Percentiles rank a stretch among this genome's conserved stretches.
Evolutionary conservation across 2,329 filamentous ascomycete genomes (phyloP).

Genomic region (Fusarium sp.): DNA sequence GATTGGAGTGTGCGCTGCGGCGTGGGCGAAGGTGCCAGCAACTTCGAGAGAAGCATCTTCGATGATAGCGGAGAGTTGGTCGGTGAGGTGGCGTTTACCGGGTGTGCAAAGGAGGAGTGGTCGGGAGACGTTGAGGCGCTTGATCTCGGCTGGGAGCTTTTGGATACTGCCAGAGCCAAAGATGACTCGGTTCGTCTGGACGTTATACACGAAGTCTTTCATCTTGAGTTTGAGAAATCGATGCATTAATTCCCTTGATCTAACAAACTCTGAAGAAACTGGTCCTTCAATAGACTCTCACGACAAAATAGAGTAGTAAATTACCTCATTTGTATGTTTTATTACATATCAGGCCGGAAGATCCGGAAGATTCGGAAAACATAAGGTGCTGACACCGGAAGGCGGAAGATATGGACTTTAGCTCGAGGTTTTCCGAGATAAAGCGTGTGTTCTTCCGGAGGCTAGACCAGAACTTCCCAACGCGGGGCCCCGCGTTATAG

Average conservation of each 20-base stretch:
- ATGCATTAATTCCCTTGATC: no score
- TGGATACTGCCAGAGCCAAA: neutral
- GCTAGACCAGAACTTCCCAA: rapidly evolving
- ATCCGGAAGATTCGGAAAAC: neutral
- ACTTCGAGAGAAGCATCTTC: neutral
- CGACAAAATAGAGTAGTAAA: rapidly evolving
- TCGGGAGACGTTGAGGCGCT: neutral
- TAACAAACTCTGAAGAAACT: no score
- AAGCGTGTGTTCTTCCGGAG: neutral
- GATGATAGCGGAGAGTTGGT: neutral
- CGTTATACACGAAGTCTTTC: neutral
- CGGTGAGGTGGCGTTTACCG: neutral
- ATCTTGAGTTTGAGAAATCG: no score
- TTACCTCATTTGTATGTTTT: rapidly evolving
- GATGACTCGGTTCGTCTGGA: neutral
- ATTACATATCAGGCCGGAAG: rapidly evolving
- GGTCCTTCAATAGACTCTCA: neutral
- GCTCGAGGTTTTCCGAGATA: neutral
- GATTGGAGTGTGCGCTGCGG: neutral
- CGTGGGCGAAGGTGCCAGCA: neutral
- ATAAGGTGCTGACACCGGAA: rapidly evolving
- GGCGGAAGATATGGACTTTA: neutral
- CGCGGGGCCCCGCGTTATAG: neutral
- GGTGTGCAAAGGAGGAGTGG: neutral
- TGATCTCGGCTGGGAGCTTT: neutral